Percentiles rank a stretch among this genome's conserved stretches.
These are phyloP conservation scores for Fusarium globosum DNA, from an alignment of 2,329 filamentous ascomycete species.

Conservation along the genomic window DNA sequence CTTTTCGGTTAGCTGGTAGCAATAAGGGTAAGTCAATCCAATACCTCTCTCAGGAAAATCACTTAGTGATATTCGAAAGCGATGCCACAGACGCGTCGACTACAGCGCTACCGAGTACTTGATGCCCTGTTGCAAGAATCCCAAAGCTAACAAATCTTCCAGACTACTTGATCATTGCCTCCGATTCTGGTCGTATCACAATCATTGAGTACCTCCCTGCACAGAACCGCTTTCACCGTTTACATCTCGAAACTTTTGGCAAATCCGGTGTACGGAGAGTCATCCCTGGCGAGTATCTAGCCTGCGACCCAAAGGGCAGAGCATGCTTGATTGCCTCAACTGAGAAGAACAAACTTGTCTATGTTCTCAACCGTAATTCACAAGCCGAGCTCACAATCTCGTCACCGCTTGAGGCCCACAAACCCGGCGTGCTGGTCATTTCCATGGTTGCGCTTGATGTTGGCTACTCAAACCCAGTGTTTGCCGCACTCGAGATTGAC, in stretches of 20 bases:
- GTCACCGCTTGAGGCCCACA: constrained; percentile 95
- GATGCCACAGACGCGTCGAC: constrained; percentile 42
- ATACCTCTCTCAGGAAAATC: constrained; percentile 58
- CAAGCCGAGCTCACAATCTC: constrained; percentile 97
- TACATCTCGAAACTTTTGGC: constrained; percentile 97
- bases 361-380: constrained; percentile 94
- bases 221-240: constrained; percentile 86
- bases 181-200: constrained; percentile 94
- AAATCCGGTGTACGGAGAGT: constrained; percentile 96
- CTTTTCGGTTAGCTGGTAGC: constrained; percentile 92
- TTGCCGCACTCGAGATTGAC: constrained; percentile 93
- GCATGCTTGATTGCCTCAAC: constrained; percentile 93
- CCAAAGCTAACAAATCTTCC: constrained; percentile 46
- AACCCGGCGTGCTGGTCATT: constrained; percentile 89
- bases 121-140: constrained; percentile 45
- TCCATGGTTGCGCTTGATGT: constrained; percentile 90
- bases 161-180: constrained; percentile 97
- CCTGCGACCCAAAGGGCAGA: constrained; percentile 93
- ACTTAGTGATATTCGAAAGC: constrained; percentile 72
- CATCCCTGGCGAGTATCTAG: constrained; percentile 94
- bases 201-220: constrained; percentile 91
- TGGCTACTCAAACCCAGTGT: constrained; percentile 96
- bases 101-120: constrained; percentile 23
- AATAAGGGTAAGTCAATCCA: constrained; percentile 84
- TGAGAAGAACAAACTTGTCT: constrained; percentile 99